phyloP scores from a whole-genome alignment of 1,284 basidiomycete genomes.

The Malassezia japonica region DNA sequence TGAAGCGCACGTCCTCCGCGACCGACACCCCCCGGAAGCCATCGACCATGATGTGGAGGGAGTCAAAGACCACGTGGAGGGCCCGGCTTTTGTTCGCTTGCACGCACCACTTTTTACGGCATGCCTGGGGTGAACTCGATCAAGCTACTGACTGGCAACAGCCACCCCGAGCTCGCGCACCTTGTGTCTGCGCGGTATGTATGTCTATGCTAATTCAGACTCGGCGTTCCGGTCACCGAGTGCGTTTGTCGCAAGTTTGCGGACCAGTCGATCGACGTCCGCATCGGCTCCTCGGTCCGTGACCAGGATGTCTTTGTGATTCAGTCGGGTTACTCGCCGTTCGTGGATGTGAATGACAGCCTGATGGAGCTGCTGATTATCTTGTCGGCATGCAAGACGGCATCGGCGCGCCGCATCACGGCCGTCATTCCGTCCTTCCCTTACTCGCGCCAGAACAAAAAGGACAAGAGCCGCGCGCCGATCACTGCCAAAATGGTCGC shows the following conservation, averaged over 20 bases:
- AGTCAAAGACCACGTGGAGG: neutral
- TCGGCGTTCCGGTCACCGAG: slow-evolving; percentile 79
- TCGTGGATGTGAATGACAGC: slow-evolving; percentile 44
- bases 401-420: slow-evolving; percentile 88
- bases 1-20: slow-evolving; percentile 59
- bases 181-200: slow-evolving; percentile 86
- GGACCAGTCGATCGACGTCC: slow-evolving; percentile 63
- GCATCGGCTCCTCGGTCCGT: slow-evolving; percentile 72
- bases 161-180: slow-evolving; percentile 91
- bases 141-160: slow-evolving; percentile 87
- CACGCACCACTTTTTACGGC: slow-evolving; percentile 1
- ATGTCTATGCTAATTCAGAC: slow-evolving; percentile 52
- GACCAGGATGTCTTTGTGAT: slow-evolving; percentile 59
- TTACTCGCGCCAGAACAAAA: slow-evolving; percentile 94
- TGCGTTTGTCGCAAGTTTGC: slow-evolving; percentile 91
- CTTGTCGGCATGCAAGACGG: slow-evolving; percentile 89
- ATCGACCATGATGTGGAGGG: slow-evolving; percentile 2
- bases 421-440: slow-evolving; percentile 97
- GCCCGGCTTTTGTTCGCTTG: neutral
- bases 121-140: slow-evolving; percentile 56
- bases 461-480: slow-evolving; percentile 89
- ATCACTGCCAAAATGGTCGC: slow-evolving; percentile 97
- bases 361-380: slow-evolving; percentile 66
- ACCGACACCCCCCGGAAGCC: slow-evolving; percentile 23
- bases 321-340: slow-evolving; percentile 42